phyloP scores from a whole-genome alignment of 1,139 yeast genomes.

The Yamadazyma membranifaciens region DNA sequence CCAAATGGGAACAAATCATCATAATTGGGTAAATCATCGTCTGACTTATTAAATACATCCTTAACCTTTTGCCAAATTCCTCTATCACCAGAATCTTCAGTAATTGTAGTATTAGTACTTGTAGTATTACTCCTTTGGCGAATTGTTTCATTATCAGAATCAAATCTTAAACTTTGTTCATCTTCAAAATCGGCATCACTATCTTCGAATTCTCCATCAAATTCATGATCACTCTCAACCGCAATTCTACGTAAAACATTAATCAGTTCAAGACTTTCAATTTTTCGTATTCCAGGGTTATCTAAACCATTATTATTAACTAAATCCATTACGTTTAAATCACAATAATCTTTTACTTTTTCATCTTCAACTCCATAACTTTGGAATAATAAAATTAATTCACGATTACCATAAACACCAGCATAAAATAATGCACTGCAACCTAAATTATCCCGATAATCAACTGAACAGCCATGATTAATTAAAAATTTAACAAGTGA shows the following conservation, averaged over 20 bases:
- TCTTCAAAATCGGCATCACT: slow-evolving; percentile 10
- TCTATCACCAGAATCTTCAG: slow-evolving; percentile 9
- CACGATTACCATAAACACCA: slow-evolving; percentile 68
- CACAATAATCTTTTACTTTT: slow-evolving; percentile 54
- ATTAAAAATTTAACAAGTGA: slow-evolving; percentile 62
- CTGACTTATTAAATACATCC: slow-evolving; percentile 50
- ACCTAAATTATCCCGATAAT: slow-evolving; percentile 74
- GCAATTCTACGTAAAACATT: background rate
- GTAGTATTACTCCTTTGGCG: slow-evolving; percentile 13
- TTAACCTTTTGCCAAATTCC: slow-evolving; percentile 61
- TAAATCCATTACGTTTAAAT: slow-evolving; percentile 63
- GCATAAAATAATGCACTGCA: slow-evolving; percentile 88
- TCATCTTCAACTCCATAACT: slow-evolving; percentile 62
- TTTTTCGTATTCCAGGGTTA: slow-evolving; percentile 18
- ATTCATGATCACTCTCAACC: slow-evolving; percentile 4
- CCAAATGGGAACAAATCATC: slow-evolving; percentile 81
- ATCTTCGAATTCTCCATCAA: slow-evolving; percentile 6
- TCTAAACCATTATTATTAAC: slow-evolving; percentile 28
- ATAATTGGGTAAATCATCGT: slow-evolving; percentile 64
- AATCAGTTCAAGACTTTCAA: slow-evolving; percentile 7
- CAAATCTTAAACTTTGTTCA: background rate
- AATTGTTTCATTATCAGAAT: slow-evolving; percentile 2
- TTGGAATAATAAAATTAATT: slow-evolving; percentile 54
- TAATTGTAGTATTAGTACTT: slow-evolving; percentile 24
- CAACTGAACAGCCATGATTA: slow-evolving; percentile 78